phyloP scores from a whole-genome alignment of 1,139 yeast genomes.

The Debaryomyces robertsiae region DNA sequence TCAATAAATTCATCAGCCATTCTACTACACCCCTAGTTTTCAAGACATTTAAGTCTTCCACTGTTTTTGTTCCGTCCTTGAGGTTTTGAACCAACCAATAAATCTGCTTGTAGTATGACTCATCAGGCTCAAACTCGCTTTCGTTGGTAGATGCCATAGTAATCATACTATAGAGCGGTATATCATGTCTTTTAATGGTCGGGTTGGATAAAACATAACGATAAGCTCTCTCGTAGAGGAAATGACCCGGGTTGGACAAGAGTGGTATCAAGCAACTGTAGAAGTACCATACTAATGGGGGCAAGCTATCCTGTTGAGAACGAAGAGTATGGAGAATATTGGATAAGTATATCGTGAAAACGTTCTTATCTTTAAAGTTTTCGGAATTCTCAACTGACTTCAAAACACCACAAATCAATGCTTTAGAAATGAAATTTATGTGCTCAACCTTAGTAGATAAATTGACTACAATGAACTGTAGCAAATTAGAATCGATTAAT shows the following conservation, averaged over 20 bases:
- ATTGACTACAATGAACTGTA: slow-evolving; percentile 59
- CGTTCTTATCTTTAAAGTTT: slow-evolving; percentile 59
- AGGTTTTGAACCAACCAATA: slow-evolving; percentile 66
- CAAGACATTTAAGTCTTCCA: slow-evolving; percentile 55
- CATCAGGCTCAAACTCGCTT: slow-evolving; percentile 46
- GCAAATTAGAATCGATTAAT: slow-evolving; percentile 58
- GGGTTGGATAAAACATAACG: slow-evolving; percentile 64
- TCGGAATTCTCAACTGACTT: slow-evolving; percentile 31
- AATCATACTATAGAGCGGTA: slow-evolving; percentile 65
- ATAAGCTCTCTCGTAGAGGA: slow-evolving; percentile 66
- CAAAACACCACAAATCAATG: slow-evolving; percentile 47
- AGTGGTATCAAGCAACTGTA: slow-evolving; percentile 59
- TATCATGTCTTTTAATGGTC: slow-evolving; percentile 52
- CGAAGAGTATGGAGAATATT: slow-evolving; percentile 57
- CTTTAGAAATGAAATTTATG: slow-evolving; percentile 28
- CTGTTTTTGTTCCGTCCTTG: slow-evolving; percentile 45
- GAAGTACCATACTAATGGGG: slow-evolving; percentile 47
- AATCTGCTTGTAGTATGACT: slow-evolving; percentile 55
- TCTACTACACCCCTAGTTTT: slow-evolving; percentile 62
- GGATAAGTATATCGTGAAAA: slow-evolving; percentile 60
- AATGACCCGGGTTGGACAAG: slow-evolving; percentile 68
- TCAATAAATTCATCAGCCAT: slow-evolving; percentile 59
- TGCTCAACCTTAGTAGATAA: slow-evolving; percentile 27
- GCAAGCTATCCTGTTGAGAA: slow-evolving; percentile 23
- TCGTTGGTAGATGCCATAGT: slow-evolving; percentile 34